A percentile compares a stretch with the other conserved stretches of the same genome.
Conservation (phyloP, 371 early-diverging fungal species). For the Lichtheimia ramosa region DNA sequence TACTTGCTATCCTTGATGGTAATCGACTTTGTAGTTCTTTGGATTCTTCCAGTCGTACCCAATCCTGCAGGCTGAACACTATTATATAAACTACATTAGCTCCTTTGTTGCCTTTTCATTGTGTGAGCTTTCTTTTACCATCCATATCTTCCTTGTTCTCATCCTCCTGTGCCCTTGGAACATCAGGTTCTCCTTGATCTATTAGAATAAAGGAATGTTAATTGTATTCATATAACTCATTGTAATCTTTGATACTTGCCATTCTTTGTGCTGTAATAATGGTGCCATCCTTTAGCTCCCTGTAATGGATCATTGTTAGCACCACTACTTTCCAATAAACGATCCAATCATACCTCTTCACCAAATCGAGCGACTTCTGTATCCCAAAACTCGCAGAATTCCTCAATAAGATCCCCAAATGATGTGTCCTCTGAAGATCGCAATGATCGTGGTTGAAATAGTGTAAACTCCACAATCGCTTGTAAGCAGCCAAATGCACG, state of each 20-base stretch:
- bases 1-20: slow-evolving; percentile 30
- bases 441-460: slow-evolving; percentile 59
- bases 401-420: slow-evolving; percentile 51
- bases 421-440: slow-evolving; percentile 9
- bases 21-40: slow-evolving; percentile 21
- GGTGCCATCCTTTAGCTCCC: slow-evolving; percentile 63
- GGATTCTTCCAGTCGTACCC: slow-evolving; percentile 20
- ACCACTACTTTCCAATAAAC: too few relatives aligned
- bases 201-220: not conserved
- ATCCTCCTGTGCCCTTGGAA: slow-evolving; percentile 12
- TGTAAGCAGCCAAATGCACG: slow-evolving; percentile 68
- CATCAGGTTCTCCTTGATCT: not conserved
- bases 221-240: not conserved
- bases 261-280: slow-evolving; percentile 20
- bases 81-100: not conserved
- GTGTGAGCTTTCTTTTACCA: not conserved
- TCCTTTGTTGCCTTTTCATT: not conserved
- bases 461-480: slow-evolving; percentile 71
- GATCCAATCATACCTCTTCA: slow-evolving; percentile 50
- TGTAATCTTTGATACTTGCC: slow-evolving; percentile 13
- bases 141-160: slow-evolving; percentile 6
- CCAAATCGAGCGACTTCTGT: slow-evolving; percentile 76
- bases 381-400: slow-evolving; percentile 79
- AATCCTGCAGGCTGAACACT: slow-evolving; percentile 22
- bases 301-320: slow-evolving; percentile 4